Evolutionary conservation across 2,329 filamentous ascomycete species (phyloP).

Genomic region (Penicillium sp.): DNA sequence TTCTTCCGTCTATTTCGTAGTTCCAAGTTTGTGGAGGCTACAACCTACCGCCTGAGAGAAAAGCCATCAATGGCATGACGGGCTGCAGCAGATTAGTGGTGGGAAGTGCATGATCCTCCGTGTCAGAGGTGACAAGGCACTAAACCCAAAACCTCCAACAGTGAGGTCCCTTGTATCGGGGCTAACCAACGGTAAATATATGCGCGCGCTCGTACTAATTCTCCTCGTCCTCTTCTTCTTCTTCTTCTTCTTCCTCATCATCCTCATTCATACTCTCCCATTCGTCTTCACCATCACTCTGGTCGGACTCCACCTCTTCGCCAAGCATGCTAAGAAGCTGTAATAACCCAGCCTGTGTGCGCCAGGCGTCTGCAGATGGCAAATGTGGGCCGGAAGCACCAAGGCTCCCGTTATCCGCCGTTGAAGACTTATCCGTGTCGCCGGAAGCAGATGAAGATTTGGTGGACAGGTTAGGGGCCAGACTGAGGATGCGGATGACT

Average conservation of each 20-base stretch:
- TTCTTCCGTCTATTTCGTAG: not conserved
- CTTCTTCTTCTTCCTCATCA: not conserved
- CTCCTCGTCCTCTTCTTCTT: not conserved
- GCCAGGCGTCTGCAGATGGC: constrained; percentile 14
- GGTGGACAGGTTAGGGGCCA: constrained; percentile 26
- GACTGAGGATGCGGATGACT: constrained; percentile 33
- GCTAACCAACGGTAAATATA: not conserved
- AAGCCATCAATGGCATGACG: not conserved
- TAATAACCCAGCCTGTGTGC: constrained; percentile 19
- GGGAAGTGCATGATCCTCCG: not conserved
- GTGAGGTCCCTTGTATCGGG: not conserved
- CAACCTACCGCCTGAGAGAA: not conserved
- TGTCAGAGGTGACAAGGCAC: not conserved
- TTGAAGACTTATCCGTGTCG: not conserved
- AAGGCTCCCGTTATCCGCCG: not conserved
- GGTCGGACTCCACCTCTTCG: constrained; percentile 11
- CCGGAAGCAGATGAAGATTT: not conserved
- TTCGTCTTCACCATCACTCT: constrained; percentile 6
- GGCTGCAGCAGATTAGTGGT: not conserved
- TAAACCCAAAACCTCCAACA: not conserved
- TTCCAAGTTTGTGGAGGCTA: not conserved
- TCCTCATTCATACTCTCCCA: constrained; percentile 14
- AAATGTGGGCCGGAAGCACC: not conserved
- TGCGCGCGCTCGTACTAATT: not conserved
- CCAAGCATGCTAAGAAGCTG: constrained; percentile 23